These are phyloP conservation scores for Ensete ventricosum DNA, from an alignment of 176 grass and related monocot species.

Conservation along the genomic window DNA sequence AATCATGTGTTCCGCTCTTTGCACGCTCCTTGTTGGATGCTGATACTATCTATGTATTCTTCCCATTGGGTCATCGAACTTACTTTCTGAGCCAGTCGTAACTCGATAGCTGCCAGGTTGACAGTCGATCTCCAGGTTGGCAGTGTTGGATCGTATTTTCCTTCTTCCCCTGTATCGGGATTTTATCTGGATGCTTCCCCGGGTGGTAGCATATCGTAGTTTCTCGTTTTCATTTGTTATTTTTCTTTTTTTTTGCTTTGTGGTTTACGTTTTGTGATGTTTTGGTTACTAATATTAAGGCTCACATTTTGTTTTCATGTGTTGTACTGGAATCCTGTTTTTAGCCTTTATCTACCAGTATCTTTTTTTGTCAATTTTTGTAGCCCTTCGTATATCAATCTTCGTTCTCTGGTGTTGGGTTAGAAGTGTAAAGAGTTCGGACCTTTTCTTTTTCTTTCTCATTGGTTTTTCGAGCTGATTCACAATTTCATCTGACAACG, in stretches of 20 bases:
- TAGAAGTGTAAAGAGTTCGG: neutral
- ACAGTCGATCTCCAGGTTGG: neutral
- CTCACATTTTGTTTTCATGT: neutral
- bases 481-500: too few relatives aligned
- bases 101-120: neutral
- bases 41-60: neutral
- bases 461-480: neutral
- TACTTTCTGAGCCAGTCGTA: neutral
- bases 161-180: neutral
- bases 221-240: neutral
- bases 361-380: neutral
- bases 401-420: neutral
- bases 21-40: neutral
- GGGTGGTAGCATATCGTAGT: neutral
- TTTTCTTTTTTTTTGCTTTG: neutral
- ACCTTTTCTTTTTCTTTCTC: neutral
- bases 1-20: neutral
- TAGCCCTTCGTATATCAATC: neutral
- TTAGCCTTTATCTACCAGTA: too few relatives aligned
- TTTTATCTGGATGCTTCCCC: too few relatives aligned
- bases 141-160: neutral
- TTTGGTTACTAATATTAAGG: neutral
- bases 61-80: neutral
- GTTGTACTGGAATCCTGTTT: neutral
- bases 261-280: neutral